Evolutionary conservation across 805 yeast genomes (phyloP), one percentile per base, ranked within the genome.

Genomic region (Yamadazyma olivae): DNA sequence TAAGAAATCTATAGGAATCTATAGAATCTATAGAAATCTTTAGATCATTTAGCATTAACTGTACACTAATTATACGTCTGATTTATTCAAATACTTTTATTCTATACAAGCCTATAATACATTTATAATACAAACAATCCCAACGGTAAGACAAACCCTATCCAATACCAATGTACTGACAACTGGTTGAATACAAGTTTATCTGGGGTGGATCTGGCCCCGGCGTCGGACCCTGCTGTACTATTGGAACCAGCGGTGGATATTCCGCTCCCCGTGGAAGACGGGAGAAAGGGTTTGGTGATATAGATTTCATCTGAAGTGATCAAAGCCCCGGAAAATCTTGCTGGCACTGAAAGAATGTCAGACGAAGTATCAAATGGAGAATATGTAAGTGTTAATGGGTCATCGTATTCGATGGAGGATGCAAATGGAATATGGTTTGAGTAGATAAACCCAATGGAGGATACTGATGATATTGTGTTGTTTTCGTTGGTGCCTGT

Each of bases 301-400:
- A 60, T 38, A 44, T 53, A 51, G 21, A 63, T 50, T 20, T 57
- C 58, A 5, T 65, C 60, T 13, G 56, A 50, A 20, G 43, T 40
- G 26, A 61, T 50, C 14, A 51, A 36, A 12, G 38, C 22, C 9
- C 49, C 49, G 4, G 45, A 41, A 17, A 44, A 41, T 19, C 49
- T 32, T 3, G 45, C 49, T 14, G 49, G 49, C 13, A 38, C 38
- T 1, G 40, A 33, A 8, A 41, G 24, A 5, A 46, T 27, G 20
- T 28, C 33, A 2, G 29, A 23, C 21, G 28, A 20, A 3, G 35
- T 21, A 16, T 20, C 23, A 13, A 22, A 30, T 5, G 43, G 28
- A 3, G 44, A 28, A 32, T 35, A 37, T 6, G 33, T 21, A 9
- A 44, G 16, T 1, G 44, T 33, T 9, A 39, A 23, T 5, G 35